Evolutionary conservation across 176 grass and related monocot species (phyloP).

Genomic region (Chrysopogon serrulatus): DNA sequence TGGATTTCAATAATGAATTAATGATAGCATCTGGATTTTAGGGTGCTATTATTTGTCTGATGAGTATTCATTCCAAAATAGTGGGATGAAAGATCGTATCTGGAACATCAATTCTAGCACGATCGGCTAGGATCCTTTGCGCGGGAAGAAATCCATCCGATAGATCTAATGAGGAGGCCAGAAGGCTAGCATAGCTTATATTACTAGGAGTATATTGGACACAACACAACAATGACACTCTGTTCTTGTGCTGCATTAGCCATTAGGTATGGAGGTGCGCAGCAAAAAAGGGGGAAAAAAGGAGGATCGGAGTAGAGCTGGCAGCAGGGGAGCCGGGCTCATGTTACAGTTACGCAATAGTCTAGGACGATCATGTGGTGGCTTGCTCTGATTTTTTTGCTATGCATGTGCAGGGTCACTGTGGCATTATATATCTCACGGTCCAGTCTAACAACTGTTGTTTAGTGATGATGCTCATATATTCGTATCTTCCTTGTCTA

Average conservation of each 20-base stretch:
- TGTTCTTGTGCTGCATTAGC: not conserved
- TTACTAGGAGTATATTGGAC: not conserved
- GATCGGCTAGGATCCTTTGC: not conserved
- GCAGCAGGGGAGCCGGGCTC: not conserved
- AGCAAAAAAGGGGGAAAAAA: too few species aligned
- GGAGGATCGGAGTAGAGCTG: not conserved
- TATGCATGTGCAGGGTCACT: slow-evolving; percentile 16
- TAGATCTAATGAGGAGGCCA: not conserved
- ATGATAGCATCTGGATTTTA: not conserved
- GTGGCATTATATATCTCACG: slow-evolving; percentile 3
- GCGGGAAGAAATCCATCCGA: not conserved
- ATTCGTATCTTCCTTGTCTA: slow-evolving; percentile 1
- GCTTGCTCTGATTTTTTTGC: not conserved
- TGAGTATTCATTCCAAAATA: not conserved
- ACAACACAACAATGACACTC: not conserved
- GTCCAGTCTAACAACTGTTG: not conserved
- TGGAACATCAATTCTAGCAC: not conserved
- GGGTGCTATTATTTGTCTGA: not conserved
- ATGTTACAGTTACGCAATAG: not conserved
- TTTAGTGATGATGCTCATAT: slow-evolving; percentile 11
- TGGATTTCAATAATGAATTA: too few species aligned
- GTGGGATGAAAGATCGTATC: not conserved
- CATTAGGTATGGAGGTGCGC: not conserved
- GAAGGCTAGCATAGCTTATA: not conserved
- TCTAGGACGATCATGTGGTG: not conserved